Evolutionary conservation across 768 basidiomycete genomes (phyloP).

Genomic region (Mycena alexandri): DNA sequence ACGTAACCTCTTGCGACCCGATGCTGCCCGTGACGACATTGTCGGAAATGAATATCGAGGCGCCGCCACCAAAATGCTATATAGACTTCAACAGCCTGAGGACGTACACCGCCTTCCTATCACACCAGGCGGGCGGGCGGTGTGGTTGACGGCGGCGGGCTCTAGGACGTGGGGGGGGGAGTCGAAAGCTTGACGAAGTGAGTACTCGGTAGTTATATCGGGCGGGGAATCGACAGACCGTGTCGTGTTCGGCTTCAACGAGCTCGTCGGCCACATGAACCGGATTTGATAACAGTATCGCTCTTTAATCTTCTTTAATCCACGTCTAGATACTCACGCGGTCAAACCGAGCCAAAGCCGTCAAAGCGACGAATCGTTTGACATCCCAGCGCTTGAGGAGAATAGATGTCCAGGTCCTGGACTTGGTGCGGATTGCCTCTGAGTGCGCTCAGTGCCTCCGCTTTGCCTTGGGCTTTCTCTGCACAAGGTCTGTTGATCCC

Average conservation of each 20-base stretch:
- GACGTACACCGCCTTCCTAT: conserved; percentile 7
- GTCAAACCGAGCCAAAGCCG: conserved; percentile 6
- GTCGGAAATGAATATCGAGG: conserved; percentile 15
- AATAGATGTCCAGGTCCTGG: no score
- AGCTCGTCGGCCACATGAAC: not conserved
- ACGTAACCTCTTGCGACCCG: conserved; percentile 31
- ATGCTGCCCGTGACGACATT: conserved; percentile 36
- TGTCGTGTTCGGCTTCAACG: conserved; percentile 21
- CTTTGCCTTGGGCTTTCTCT: no score
- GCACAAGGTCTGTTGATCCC: no score
- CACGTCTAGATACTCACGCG: conserved; percentile 22
- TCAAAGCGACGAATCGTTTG: not conserved
- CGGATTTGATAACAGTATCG: conserved; percentile 10
- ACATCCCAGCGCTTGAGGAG: not conserved
- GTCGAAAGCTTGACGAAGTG: conserved; percentile 4
- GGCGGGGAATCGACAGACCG: not conserved
- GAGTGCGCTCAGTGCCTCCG: no score
- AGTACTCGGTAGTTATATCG: conserved; percentile 22
- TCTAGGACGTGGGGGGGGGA: conserved; percentile 5
- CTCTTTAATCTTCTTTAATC: not conserved
- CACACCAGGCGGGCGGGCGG: not conserved
- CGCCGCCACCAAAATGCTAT: not conserved
- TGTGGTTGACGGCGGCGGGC: not conserved
- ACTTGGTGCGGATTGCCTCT: no score
- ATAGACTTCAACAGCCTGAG: not conserved